Evolutionary conservation across 805 yeast genomes (phyloP).

Genomic region (Yamadazyma akitaensis): DNA sequence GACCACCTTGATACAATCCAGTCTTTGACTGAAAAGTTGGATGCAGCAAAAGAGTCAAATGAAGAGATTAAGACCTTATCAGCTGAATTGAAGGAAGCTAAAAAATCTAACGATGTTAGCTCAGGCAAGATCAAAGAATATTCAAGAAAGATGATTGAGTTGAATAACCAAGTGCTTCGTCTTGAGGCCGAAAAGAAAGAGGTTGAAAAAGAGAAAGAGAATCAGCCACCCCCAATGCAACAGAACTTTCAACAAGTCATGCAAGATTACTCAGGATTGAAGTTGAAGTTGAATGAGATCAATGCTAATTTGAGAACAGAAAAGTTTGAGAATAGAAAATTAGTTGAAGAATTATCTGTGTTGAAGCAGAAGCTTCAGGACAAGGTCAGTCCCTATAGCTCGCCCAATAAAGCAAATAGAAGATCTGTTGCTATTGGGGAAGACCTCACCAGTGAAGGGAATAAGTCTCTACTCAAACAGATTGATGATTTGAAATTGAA

Average conservation of each 20-base stretch:
- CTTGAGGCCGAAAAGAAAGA: slow-evolving; percentile 19
- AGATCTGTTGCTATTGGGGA: slow-evolving; percentile 36
- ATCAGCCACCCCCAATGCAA: slow-evolving; percentile 25
- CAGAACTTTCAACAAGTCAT: slow-evolving; percentile 25
- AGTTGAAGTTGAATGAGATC: slow-evolving; percentile 50
- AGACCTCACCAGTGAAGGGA: slow-evolving; percentile 17
- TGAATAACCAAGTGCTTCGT: slow-evolving; percentile 21
- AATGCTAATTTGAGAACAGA: slow-evolving; percentile 49
- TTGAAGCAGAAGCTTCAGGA: slow-evolving; percentile 48
- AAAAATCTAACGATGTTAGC: slow-evolving; percentile 1
- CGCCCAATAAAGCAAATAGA: slow-evolving; percentile 27
- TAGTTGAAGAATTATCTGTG: slow-evolving; percentile 55
- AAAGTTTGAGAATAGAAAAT: slow-evolving; percentile 40
- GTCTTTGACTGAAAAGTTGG: slow-evolving; percentile 3
- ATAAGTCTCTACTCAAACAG: slow-evolving; percentile 35
- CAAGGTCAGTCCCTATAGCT: slow-evolving; percentile 15
- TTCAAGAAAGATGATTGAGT: slow-evolving; percentile 23
- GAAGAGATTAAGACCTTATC: slow-evolving; percentile 2
- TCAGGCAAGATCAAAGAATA: slow-evolving; percentile 18
- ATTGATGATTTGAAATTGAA: slow-evolving; percentile 46
- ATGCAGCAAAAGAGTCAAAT: slow-evolving; percentile 1
- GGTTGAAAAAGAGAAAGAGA: slow-evolving; percentile 34
- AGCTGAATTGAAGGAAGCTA: slow-evolving; percentile 4
- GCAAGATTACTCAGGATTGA: slow-evolving; percentile 47
- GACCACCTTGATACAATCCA: slow-evolving; percentile 7